phyloP scores from a whole-genome alignment of 23 red algal genomes.

The Pyropia haitanensis region DNA sequence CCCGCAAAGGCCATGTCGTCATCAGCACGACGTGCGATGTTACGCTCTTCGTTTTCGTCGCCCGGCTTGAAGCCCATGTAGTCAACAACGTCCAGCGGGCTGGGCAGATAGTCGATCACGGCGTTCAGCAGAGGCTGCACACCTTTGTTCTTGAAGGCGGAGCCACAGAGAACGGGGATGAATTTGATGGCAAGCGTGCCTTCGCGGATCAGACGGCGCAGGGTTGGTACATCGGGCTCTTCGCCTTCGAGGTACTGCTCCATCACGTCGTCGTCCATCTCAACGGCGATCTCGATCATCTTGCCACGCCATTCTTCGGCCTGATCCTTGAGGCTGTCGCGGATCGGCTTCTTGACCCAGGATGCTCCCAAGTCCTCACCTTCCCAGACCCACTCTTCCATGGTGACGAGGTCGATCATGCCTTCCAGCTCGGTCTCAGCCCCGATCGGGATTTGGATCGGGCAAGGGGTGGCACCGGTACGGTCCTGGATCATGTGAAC shows the following conservation, averaged over 20 bases:
- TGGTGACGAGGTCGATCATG: conserved; percentile 37
- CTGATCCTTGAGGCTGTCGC: conserved; percentile 7
- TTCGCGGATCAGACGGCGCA: conserved; percentile 17
- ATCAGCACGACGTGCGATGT: conserved; percentile 50
- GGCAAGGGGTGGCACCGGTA: conserved; percentile 15
- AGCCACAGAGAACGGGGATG: conserved; percentile 42
- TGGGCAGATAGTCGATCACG: conserved; percentile 41
- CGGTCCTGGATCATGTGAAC: conserved; percentile 21
- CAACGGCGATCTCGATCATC: conserved; percentile 29
- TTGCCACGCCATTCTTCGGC: conserved; percentile 29
- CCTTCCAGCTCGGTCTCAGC: conserved; percentile 27
- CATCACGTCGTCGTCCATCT: conserved; percentile 33
- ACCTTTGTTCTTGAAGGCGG: conserved; percentile 67
- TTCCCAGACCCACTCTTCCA: conserved; percentile 38
- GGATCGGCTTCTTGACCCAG: conserved; percentile 16
- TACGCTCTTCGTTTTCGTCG: conserved; percentile 27
- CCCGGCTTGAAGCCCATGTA: conserved; percentile 11
- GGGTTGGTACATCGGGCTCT: conserved; percentile 3
- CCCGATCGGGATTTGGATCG: conserved; percentile 40
- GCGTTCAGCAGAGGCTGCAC: conserved; percentile 49
- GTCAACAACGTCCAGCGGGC: conserved; percentile 28
- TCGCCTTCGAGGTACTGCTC: conserved; percentile 43
- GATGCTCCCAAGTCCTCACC: conserved; percentile 23
- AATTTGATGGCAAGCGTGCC: conserved; percentile 23
- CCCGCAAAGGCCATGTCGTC: conserved; percentile 85